Evolutionary conservation across 129 eudicot genomes (phyloP).

Genomic region (Daucus carota): DNA sequence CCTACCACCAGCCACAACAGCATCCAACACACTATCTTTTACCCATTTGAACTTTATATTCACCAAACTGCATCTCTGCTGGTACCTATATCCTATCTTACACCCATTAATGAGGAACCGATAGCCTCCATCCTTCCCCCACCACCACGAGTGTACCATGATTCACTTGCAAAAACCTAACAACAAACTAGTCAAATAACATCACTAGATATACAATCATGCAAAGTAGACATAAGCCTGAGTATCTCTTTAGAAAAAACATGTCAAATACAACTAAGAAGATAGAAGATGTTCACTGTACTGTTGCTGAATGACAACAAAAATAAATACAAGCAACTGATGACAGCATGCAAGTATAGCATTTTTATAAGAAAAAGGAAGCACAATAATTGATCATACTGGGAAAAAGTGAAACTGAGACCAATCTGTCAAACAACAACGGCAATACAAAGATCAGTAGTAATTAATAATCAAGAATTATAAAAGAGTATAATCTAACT

Average conservation of each 20-base stretch:
- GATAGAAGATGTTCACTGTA: not conserved
- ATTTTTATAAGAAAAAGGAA: not conserved
- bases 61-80: constrained; percentile 52
- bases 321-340: not conserved
- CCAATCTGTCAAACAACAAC: not conserved
- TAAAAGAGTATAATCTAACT: no score
- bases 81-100: constrained; percentile 26
- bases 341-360: not conserved
- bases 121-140: not conserved
- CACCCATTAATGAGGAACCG: constrained; percentile 1
- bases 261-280: not conserved
- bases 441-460: no score
- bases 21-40: constrained; percentile 65
- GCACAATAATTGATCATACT: not conserved
- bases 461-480: no score
- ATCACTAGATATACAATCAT: constrained; percentile 3
- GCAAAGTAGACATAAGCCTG: not conserved
- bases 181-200: not conserved
- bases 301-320: not conserved
- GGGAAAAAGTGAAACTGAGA: not conserved
- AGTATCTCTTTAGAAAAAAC: not conserved
- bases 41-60: constrained; percentile 80
- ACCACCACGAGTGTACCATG: constrained; percentile 17
- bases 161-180: not conserved
- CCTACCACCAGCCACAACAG: constrained; percentile 52